These are phyloP conservation scores for Fusarium subglutinans DNA, from an alignment of 2,329 filamentous ascomycete species.

Conservation along the genomic window DNA sequence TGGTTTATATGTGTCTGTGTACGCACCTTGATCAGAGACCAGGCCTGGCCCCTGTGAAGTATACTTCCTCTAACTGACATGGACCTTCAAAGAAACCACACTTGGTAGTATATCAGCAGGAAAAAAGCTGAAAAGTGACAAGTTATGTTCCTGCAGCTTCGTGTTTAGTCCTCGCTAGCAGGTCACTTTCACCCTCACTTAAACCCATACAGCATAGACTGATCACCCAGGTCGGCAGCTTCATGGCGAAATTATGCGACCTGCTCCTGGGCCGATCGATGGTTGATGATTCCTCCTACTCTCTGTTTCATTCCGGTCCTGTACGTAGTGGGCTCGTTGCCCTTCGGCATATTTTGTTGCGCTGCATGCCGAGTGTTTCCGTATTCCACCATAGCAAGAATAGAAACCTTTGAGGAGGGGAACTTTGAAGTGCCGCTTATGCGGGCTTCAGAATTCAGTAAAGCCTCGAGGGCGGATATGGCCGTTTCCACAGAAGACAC, in stretches of 20 bases:
- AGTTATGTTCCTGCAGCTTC: conserved; percentile 33
- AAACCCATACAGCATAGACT: conserved; percentile 6
- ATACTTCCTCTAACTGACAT: conserved; percentile 10
- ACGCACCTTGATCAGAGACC: not conserved
- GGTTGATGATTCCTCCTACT: conserved; percentile 29
- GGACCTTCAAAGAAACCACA: conserved; percentile 10
- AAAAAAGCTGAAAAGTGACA: conserved; percentile 34
- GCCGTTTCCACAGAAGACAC: conserved; percentile 34
- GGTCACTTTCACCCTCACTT: conserved; percentile 11
- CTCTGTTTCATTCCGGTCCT: conserved; percentile 24
- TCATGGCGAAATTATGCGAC: conserved; percentile 24
- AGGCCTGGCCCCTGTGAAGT: conserved; percentile 3
- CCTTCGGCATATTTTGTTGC: conserved; percentile 13
- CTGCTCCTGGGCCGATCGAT: conserved; percentile 22
- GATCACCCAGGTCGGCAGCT: conserved; percentile 19
- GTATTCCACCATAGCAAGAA: conserved; percentile 22
- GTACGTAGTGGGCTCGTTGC: not conserved
- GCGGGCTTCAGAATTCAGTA: conserved; percentile 42
- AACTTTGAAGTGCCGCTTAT: conserved; percentile 42
- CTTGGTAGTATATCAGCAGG: conserved; percentile 1
- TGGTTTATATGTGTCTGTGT: not conserved
- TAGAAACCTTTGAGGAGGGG: conserved; percentile 7
- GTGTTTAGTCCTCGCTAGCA: conserved; percentile 15
- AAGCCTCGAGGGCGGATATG: conserved; percentile 31
- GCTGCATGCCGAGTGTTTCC: conserved; percentile 25